Base-by-base conservation (phyloP, 129 eudicot genomes). In the Chrysanthemum seticuspe region DNA sequence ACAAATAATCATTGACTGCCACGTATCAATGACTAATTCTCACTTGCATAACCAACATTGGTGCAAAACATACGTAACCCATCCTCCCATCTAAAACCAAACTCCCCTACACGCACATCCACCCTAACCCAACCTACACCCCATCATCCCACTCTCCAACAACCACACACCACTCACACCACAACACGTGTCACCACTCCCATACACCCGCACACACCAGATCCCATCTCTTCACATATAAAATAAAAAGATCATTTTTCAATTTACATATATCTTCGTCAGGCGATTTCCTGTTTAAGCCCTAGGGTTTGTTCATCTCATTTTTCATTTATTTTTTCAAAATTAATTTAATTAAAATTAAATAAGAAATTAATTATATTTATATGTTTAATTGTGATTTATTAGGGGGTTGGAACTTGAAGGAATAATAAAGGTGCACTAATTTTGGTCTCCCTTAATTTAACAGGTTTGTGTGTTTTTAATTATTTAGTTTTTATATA, bases 221-320 rank as follows among this genome's bases (percentile, higher is more conserved):
- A 73, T 16, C 58, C n/a, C 58, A 14, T 7, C 76, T 25, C n/a
- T 23, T 15, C 76, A 58, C 59, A 60, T 19, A 59, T 6, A 6
- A 58, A 61, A 61, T 6, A 40, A 63, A 62, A 19, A 19, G 10
- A 49, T 60, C 71, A 74, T 74, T 70, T 74, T 74, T 51, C 52
- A 50, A 2, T 61, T 27, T 61, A 19, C 53, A 44, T 21, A 45
- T 52, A 29, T 74, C 78, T 51, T 63, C 53, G 63, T 62, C 78
- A 74, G 71, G 78, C 78, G 50, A 74, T 74, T 74, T 74, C 68
- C 71, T 74, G 50, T 44, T 74, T 51, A 50, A 66, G 31, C 63
- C 78, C 78, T 74, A 62, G 62, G 71, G 78, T 74, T 50, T 55
- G 18, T 70, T 50, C 40, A 51, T 73, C 36, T 50, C 51, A 0